These are phyloP conservation scores for Calonectria pseudoturangicola DNA, from an alignment of 2,329 filamentous ascomycete species.

Conservation along the genomic window DNA sequence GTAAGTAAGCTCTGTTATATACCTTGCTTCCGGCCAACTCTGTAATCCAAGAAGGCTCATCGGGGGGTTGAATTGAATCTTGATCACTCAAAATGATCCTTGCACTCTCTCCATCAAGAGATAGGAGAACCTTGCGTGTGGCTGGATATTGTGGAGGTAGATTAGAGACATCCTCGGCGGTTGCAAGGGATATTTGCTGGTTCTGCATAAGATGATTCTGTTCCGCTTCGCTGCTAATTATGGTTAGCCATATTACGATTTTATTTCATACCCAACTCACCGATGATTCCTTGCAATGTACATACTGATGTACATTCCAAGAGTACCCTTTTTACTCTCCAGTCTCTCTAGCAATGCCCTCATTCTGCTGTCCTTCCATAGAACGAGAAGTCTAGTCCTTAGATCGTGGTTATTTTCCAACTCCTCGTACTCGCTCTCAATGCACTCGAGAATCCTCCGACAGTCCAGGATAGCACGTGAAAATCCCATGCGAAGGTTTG, in stretches of 20 bases:
- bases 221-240: background rate
- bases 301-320: background rate
- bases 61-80: background rate
- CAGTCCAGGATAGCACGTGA: background rate
- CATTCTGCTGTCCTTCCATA: conserved; percentile 5
- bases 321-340: background rate
- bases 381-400: background rate
- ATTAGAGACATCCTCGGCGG: background rate
- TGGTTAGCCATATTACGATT: background rate
- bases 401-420: background rate
- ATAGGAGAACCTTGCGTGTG: background rate
- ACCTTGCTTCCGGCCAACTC: conserved; percentile 3
- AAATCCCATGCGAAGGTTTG: background rate
- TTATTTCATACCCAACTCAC: background rate
- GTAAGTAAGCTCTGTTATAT: background rate
- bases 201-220: background rate
- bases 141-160: background rate
- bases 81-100: conserved; percentile 2
- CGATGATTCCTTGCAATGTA: background rate
- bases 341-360: background rate
- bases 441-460: background rate
- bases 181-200: background rate
- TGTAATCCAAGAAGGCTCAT: background rate
- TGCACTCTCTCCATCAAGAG: conserved; percentile 9
- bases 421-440: background rate